A percentile compares a stretch with the other conserved stretches of the same genome.
Conservation (phyloP, 1,284 basidiomycete species). For the Ustilago lituana region DNA sequence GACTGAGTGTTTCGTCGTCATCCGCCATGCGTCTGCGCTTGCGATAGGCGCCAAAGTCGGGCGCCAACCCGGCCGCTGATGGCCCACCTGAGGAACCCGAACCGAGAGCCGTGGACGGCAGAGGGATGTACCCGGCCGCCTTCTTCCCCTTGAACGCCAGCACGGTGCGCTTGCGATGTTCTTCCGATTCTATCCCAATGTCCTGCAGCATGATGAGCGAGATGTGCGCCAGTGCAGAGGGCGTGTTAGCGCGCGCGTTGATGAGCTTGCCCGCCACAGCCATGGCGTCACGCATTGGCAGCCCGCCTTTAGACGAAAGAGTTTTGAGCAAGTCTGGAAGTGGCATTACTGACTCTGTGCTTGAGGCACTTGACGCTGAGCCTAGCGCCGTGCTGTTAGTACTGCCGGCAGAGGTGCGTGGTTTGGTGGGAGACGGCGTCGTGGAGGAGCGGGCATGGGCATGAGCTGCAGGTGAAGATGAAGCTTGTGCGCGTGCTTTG, state of each 20-base stretch:
- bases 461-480: constrained; percentile 30
- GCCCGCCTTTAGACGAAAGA: constrained; percentile 39
- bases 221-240: constrained; percentile 33
- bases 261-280: constrained; percentile 54
- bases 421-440: constrained; percentile 20
- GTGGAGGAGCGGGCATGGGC: constrained; percentile 29
- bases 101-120: neutral
- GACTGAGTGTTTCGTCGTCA: constrained; percentile 48
- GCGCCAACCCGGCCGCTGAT: constrained; percentile 22
- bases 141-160: constrained; percentile 53
- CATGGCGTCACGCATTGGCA: constrained; percentile 54
- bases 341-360: constrained; percentile 21
- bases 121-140: constrained; percentile 34
- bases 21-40: constrained; percentile 22
- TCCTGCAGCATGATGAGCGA: constrained; percentile 49
- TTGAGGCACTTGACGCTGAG: neutral
- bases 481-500: constrained; percentile 38
- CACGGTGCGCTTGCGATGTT: constrained; percentile 46
- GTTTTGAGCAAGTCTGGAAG: constrained; percentile 47
- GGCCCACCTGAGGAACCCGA: neutral
- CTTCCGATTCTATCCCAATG: constrained; percentile 49
- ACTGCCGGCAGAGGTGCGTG: neutral
- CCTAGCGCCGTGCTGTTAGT: neutral
- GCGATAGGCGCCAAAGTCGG: constrained; percentile 32
- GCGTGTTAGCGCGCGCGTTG: constrained; percentile 50